Percentiles rank a stretch among this genome's conserved stretches.
phyloP scores from a whole-genome alignment of 2,329 filamentous ascomycete species.

The Xylariaceae sp. region DNA sequence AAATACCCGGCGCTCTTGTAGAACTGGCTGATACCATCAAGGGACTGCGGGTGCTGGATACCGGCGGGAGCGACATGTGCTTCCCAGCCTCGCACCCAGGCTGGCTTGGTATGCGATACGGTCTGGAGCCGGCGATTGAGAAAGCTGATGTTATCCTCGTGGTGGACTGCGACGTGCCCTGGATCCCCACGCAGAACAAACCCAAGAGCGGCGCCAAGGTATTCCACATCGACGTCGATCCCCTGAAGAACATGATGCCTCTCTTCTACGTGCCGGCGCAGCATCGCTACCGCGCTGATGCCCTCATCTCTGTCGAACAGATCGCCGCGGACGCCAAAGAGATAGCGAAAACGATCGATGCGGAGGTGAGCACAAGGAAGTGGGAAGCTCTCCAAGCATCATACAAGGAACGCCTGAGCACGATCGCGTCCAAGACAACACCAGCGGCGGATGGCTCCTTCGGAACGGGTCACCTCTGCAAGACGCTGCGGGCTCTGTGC shows the following conservation, averaged over 20 bases:
- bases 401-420: constrained; percentile 54
- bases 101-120: constrained; percentile 69
- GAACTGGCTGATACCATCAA: constrained; percentile 64
- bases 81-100: constrained; percentile 68
- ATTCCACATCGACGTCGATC: constrained; percentile 63
- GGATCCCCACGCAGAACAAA: constrained; percentile 74
- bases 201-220: constrained; percentile 49
- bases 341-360: constrained; percentile 34
- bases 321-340: constrained; percentile 50
- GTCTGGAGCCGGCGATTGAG: constrained; percentile 67
- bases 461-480: constrained; percentile 44
- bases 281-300: constrained; percentile 63
- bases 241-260: constrained; percentile 68
- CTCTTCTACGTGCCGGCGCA: constrained; percentile 66
- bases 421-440: constrained; percentile 52
- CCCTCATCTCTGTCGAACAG: constrained; percentile 62
- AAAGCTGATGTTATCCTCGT: constrained; percentile 82
- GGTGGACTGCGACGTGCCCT: constrained; percentile 86
- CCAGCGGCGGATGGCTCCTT: constrained; percentile 61
- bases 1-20: constrained; percentile 56
- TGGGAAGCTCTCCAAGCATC: constrained; percentile 52
- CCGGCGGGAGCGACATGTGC: constrained; percentile 75
- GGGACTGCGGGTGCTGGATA: constrained; percentile 68
- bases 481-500: constrained; percentile 30
- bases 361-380: constrained; percentile 34